phyloP scores from a whole-genome alignment of 2,329 filamentous ascomycete genomes.

The Fusarium mangiferae region DNA sequence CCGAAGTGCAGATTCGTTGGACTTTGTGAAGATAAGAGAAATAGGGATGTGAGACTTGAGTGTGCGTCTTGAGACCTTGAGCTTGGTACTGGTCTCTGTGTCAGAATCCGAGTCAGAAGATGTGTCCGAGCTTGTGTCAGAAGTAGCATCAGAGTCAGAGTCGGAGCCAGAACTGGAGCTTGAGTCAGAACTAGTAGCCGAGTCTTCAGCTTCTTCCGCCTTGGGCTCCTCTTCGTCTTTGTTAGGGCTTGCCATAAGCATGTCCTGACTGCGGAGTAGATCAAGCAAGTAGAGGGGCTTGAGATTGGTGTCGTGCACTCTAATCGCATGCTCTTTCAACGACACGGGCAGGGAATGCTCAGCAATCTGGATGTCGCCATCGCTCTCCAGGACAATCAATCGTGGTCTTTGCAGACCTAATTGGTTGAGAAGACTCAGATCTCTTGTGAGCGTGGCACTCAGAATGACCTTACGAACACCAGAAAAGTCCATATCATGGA shows the following conservation, averaged over 20 bases:
- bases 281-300: constrained; percentile 89
- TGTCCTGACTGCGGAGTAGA: constrained; percentile 70
- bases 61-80: constrained; percentile 18
- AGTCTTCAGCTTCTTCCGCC: constrained; percentile 50
- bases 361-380: constrained; percentile 54
- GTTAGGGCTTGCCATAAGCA: constrained; percentile 46
- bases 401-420: constrained; percentile 79
- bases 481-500: constrained; percentile 61
- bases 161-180: constrained; percentile 47
- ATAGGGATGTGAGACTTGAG: constrained; percentile 50
- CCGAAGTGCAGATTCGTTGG: constrained; percentile 87
- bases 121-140: constrained; percentile 38
- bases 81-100: constrained; percentile 42
- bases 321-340: constrained; percentile 73
- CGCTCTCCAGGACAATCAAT: constrained; percentile 77
- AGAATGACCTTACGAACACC: constrained; percentile 83
- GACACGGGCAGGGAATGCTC: constrained; percentile 68
- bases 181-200: constrained; percentile 43
- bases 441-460: constrained; percentile 91
- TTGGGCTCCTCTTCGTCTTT: constrained; percentile 12
- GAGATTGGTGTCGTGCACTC: constrained; percentile 73
- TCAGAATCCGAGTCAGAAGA: constrained; percentile 45
- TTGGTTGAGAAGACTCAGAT: constrained; percentile 81
- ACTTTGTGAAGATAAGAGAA: constrained; percentile 88
- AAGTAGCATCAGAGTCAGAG: constrained; percentile 47